These are phyloP conservation scores for Danielia reshetovae DNA, from an alignment of 805 yeast species.

Conservation along the genomic window DNA sequence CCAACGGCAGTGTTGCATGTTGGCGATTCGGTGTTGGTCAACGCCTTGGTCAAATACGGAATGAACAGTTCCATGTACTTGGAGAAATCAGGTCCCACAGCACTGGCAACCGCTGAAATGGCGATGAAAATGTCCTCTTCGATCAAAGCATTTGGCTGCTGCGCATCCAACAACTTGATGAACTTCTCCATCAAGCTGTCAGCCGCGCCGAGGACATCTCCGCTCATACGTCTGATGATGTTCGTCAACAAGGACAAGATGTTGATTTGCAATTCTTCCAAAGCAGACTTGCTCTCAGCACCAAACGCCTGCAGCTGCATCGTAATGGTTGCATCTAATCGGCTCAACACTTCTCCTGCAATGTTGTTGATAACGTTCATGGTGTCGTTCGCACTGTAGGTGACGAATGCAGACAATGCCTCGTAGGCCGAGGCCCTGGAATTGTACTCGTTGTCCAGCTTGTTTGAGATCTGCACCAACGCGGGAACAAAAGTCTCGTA, in stretches of 20 bases:
- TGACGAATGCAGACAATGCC: constrained; percentile 79
- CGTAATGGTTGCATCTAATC: constrained; percentile 67
- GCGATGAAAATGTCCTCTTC: constrained; percentile 96
- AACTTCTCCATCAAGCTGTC: constrained; percentile 84
- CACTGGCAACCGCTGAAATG: constrained; percentile 82
- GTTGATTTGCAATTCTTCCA: constrained; percentile 88
- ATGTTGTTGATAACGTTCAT: constrained; percentile 65
- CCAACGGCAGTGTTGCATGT: constrained; percentile 91
- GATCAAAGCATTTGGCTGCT: constrained; percentile 67
- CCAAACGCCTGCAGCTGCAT: constrained; percentile 52
- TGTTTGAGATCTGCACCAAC: constrained; percentile 63
- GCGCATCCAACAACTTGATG: constrained; percentile 57
- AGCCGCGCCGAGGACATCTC: constrained; percentile 61
- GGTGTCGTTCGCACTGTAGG: constrained; percentile 67
- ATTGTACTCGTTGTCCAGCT: constrained; percentile 77
- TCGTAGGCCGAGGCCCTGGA: constrained; percentile 96
- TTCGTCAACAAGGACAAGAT: constrained; percentile 74
- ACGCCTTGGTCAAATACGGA: constrained; percentile 76
- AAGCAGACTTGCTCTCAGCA: constrained; percentile 67
- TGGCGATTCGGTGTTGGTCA: constrained; percentile 78
- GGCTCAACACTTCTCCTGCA: constrained; percentile 67
- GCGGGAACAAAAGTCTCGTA: constrained; percentile 67
- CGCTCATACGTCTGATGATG: constrained; percentile 76
- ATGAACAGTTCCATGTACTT: constrained; percentile 77
- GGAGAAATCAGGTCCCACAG: constrained; percentile 66